Evolutionary conservation across 768 basidiomycete genomes (phyloP), one percentile per base, ranked within the genome.

Genomic region (Leccinum longicurvipes): DNA sequence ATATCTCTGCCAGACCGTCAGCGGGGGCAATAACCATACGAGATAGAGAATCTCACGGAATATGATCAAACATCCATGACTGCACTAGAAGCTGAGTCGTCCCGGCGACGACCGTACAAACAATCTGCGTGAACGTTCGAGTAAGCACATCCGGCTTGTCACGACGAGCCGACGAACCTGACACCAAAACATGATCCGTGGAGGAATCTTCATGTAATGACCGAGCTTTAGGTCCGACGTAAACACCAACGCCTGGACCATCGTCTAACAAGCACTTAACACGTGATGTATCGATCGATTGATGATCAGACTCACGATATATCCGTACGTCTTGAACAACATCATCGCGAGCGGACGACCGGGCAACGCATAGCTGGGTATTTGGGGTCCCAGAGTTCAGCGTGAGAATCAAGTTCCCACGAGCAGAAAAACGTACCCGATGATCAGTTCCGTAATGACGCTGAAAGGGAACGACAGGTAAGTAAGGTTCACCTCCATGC

Each of bases 241-340:
- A 74, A 91, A 92, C 42, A 73, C 73, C 41, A 91, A 67, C 1
- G 89, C 87, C 70, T 70, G 66, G 19, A 64, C 46, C 74, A 76
- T 74, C 10, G 71, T 58, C 61, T 62, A 23, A 25, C 7, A 28
- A 28, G 51, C 24, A 6, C 10, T 2, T 67, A 41, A 6, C 11
- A 41, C n/a, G 19, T n/a, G 62, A 53, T 29, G 21, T 39, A 10
- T 6, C 0, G 15, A 29, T 5, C 2, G 3, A 44, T 14, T 21
- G 19, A n/a, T 6, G 1, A 23, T 4, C 25, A 9, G 36, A 46
- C 66, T 32, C 25, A 72, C 84, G 55, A 86, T 84, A 62, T 88
- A 89, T 29, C 89, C 88, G 78, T 79, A 89, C 0, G 86, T 87
- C 80, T 89, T 91, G 79, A 91, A 91, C 76, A 91, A 75, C 89